Evolutionary conservation across 2,329 filamentous ascomycete genomes (phyloP).

Genomic region (Gnomoniopsis sp.): DNA sequence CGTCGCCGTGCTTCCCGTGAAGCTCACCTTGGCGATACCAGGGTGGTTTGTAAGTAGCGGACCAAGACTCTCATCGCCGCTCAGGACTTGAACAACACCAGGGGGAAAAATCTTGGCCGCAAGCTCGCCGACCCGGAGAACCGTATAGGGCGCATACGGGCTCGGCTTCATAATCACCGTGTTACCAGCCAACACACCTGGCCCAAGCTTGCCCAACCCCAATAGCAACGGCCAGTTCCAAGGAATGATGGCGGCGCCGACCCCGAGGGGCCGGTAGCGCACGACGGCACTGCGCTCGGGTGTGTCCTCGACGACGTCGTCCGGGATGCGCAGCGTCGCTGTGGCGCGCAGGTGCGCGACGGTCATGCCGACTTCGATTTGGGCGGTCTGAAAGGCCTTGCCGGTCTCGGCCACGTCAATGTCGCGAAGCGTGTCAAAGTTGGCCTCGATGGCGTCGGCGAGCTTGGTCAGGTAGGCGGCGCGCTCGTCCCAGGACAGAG

Average conservation of each 20-base stretch:
- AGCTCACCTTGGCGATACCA: slow-evolving; percentile 58
- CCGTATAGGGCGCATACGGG: slow-evolving; percentile 55
- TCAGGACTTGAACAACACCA: slow-evolving; percentile 59
- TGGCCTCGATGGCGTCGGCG: slow-evolving; percentile 17
- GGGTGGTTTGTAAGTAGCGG: slow-evolving; percentile 57
- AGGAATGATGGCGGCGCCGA: slow-evolving; percentile 44
- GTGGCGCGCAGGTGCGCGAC: slow-evolving; percentile 14
- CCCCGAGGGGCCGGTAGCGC: slow-evolving; percentile 31
- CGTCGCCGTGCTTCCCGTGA: slow-evolving; percentile 52
- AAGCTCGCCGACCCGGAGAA: slow-evolving; percentile 59
- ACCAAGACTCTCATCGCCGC: slow-evolving; percentile 59
- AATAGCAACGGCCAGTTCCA: slow-evolving; percentile 38
- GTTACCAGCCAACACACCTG: slow-evolving; percentile 51
- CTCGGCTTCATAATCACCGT: slow-evolving; percentile 54
- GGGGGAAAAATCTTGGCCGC: slow-evolving; percentile 55
- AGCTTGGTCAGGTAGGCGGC: slow-evolving; percentile 6
- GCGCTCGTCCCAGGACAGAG: slow-evolving; percentile 17
- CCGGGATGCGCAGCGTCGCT: slow-evolving; percentile 12
- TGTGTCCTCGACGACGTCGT: slow-evolving; percentile 18
- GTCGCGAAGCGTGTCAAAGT: slow-evolving; percentile 13
- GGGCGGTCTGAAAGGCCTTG: slow-evolving; percentile 17
- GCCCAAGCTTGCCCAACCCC: slow-evolving; percentile 44
- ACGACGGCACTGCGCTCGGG: slow-evolving; percentile 8
- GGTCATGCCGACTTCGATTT: slow-evolving; percentile 15
- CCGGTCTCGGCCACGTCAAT: slow-evolving; percentile 17